Evolutionary conservation across 768 basidiomycete species (phyloP).

Genomic region (Suillus americanus): DNA sequence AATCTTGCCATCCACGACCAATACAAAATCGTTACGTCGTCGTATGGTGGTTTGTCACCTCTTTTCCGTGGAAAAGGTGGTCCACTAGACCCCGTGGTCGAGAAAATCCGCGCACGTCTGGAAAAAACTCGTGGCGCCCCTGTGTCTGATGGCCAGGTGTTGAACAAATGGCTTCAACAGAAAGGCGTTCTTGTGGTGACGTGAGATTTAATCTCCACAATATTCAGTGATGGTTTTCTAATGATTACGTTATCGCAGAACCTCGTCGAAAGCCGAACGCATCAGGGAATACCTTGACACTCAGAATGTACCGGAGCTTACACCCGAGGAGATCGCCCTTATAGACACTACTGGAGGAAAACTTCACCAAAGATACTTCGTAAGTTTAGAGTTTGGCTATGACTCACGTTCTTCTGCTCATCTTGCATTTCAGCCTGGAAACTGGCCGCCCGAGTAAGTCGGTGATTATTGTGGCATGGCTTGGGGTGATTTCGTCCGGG

Average conservation of each 20-base stretch:
- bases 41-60: slow-evolving; percentile 42
- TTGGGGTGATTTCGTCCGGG: background rate
- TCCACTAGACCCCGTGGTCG: slow-evolving; percentile 39
- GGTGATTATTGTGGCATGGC: background rate
- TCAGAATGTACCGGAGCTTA: slow-evolving; percentile 27
- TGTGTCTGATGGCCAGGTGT: slow-evolving; percentile 30
- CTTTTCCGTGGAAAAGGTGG: slow-evolving; percentile 36
- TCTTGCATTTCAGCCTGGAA: slow-evolving; percentile 9
- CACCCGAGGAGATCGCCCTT: slow-evolving; percentile 21
- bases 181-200: slow-evolving; percentile 31
- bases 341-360: slow-evolving; percentile 27
- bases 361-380: slow-evolving; percentile 25
- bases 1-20: slow-evolving; percentile 35
- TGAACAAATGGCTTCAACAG: slow-evolving; percentile 30
- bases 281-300: slow-evolving; percentile 35
- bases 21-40: slow-evolving; percentile 38
- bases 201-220: slow-evolving; percentile 18
- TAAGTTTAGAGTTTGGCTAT: slow-evolving; percentile 13
- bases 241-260: slow-evolving; percentile 21
- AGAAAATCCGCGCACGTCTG: slow-evolving; percentile 31
- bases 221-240: background rate
- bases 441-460: slow-evolving; percentile 22
- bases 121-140: slow-evolving; percentile 22
- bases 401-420: background rate
- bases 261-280: slow-evolving; percentile 32